Conservation (phyloP, 352 stramenopile genomes). For the Phytopythium vexans region DNA sequence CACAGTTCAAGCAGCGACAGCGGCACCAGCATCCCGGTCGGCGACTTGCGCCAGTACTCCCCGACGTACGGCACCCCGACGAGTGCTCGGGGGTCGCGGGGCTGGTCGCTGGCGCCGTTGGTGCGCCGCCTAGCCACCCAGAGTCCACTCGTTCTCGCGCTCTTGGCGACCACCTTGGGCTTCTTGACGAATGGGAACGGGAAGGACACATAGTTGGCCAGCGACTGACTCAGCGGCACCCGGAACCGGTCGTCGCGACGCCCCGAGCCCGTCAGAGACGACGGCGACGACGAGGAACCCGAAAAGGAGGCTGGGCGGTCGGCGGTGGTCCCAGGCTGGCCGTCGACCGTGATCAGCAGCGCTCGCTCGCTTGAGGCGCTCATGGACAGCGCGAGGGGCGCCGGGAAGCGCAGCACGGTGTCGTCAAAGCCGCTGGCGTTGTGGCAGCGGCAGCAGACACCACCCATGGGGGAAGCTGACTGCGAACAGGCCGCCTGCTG, state of each 20-base stretch:
- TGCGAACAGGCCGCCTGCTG: too few species aligned
- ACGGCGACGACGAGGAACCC: slow-evolving; percentile 9
- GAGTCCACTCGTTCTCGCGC: not conserved
- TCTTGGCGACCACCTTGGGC: slow-evolving; percentile 3
- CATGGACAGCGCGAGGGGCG: slow-evolving; percentile 24
- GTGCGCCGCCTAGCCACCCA: slow-evolving; percentile 2
- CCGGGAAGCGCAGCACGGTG: slow-evolving; percentile 35
- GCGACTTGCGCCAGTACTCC: slow-evolving; percentile 45
- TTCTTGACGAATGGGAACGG: slow-evolving; percentile 72
- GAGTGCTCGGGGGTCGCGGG: not conserved
- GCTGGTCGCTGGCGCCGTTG: not conserved
- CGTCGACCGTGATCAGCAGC: not conserved
- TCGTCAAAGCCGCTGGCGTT: slow-evolving; percentile 55
- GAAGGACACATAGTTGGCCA: slow-evolving; percentile 76
- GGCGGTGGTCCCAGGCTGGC: not conserved
- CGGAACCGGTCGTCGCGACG: slow-evolving; percentile 5
- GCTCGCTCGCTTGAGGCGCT: slow-evolving; percentile 12
- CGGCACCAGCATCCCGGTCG: slow-evolving; percentile 31
- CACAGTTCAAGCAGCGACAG: slow-evolving; percentile 58
- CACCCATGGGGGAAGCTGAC: slow-evolving; percentile 43
- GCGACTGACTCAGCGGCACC: slow-evolving; percentile 42
- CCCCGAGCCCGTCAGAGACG: not conserved
- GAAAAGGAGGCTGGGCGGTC: slow-evolving; percentile 3
- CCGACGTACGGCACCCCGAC: slow-evolving; percentile 31
- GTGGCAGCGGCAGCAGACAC: slow-evolving; percentile 66